phyloP scores from a whole-genome alignment of 371 early-diverging fungal genomes.

The Syncephalastrum monosporum region DNA sequence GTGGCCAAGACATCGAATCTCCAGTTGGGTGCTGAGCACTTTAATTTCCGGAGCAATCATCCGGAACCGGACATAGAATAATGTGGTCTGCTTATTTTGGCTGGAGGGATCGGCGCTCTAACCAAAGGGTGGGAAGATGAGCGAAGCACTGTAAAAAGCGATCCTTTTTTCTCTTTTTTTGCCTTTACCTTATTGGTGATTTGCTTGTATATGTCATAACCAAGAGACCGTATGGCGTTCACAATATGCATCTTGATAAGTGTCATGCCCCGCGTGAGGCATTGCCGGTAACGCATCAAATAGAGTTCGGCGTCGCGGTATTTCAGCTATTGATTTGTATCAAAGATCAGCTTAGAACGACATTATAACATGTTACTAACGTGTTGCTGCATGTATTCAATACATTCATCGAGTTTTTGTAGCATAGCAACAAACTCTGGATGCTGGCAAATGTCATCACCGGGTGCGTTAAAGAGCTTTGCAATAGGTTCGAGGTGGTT shows the following conservation, averaged over 20 bases:
- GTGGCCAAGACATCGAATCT: slow-evolving; percentile 64
- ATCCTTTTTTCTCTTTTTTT: too few species aligned
- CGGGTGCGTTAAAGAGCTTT: slow-evolving; percentile 75
- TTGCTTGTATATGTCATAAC: slow-evolving; percentile 60
- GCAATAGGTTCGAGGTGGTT: slow-evolving; percentile 80
- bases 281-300: slow-evolving; percentile 86
- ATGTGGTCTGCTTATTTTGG: slow-evolving; percentile 41
- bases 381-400: slow-evolving; percentile 75
- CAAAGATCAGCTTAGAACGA: not conserved
- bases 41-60: slow-evolving; percentile 63
- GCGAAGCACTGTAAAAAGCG: too few species aligned
- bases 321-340: slow-evolving; percentile 38
- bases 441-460: slow-evolving; percentile 79
- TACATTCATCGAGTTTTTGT: slow-evolving; percentile 71
- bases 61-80: slow-evolving; percentile 80
- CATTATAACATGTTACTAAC: slow-evolving; percentile 36
- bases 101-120: not conserved
- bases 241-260: slow-evolving; percentile 87
- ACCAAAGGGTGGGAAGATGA: not conserved
- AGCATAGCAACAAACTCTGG: slow-evolving; percentile 79
- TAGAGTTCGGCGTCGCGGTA: slow-evolving; percentile 89
- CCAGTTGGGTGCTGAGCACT: slow-evolving; percentile 70
- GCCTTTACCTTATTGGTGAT: slow-evolving; percentile 22
- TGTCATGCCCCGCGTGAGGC: slow-evolving; percentile 87
- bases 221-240: slow-evolving; percentile 61